Evolutionary conservation across 2,329 filamentous ascomycete species (phyloP), one percentile per base, ranked within the genome.

Genomic region (Talaromyces marneffei): DNA sequence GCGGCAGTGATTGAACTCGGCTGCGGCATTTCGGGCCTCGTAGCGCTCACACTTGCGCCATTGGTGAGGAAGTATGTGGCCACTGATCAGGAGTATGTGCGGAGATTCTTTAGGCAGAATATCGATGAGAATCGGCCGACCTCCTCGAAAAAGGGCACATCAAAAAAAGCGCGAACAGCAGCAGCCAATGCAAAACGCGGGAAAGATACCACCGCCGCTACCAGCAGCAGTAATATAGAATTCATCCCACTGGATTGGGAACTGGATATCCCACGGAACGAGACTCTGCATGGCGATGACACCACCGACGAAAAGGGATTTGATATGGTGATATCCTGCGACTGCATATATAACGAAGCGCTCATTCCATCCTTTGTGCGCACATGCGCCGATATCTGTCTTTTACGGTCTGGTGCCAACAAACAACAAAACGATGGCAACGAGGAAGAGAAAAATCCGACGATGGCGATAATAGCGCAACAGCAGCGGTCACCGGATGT

Each of bases 291-390:
- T 3, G 56, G 33, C 1, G 12, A 54, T 23, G 29, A 33, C 14
- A 33, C 29, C 2, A 39, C 42, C 8, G 7, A 40, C 48, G 70
- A 67, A 69, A 72, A 64, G 2, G 81, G 82, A 61, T 88, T 94
- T 66, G 89, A 95, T 69, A 76, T 86, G 14, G 79, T 97, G 10
- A 73, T 97, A 37, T 91, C 92, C 3, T 96, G 91, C 71, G 94
- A 99, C 74, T 97, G 92, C 74, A 88, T 99, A 67, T 99, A 95
- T 79, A 99, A 97, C 75, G 90, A 96, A 66, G 85, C 89, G 2
- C 83, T 97, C 2, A 85, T 97, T 25, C 79, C 84, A 46, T 91
- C 92, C 0, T 84, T 97, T 54, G 89, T 94, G n/a, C 84, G 87
- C 68, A 89, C 91, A 0, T 96, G 90, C 72, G 85, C 80, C 5